These are phyloP conservation scores for Rubia yunnanensis DNA, from an alignment of 257 asterid genomes.

Conservation along the genomic window DNA sequence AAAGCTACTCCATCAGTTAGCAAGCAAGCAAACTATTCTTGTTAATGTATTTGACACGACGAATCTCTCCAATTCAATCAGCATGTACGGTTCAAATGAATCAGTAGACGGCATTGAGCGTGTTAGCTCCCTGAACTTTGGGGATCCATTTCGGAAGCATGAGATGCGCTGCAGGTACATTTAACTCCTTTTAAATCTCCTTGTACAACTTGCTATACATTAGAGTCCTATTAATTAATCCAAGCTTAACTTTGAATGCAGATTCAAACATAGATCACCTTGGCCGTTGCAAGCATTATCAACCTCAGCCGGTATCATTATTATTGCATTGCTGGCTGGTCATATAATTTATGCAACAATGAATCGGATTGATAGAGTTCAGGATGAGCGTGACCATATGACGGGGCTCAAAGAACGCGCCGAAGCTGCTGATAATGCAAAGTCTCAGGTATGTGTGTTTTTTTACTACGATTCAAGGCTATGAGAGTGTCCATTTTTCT, in stretches of 20 bases:
- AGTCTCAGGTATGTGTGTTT: slow-evolving; percentile 56
- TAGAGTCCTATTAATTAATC: neutral
- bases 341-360: slow-evolving; percentile 69
- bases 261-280: slow-evolving; percentile 89
- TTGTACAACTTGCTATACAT: neutral
- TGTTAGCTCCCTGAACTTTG: slow-evolving; percentile 80
- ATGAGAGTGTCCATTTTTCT: slow-evolving; percentile 5
- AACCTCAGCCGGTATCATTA: slow-evolving; percentile 42
- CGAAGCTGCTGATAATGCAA: slow-evolving; percentile 86
- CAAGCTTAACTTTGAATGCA: slow-evolving; percentile 18
- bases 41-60: slow-evolving; percentile 86
- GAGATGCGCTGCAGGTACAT: slow-evolving; percentile 97
- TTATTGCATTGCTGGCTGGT: slow-evolving; percentile 52
- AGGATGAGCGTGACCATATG: slow-evolving; percentile 74
- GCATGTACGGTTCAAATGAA: slow-evolving; percentile 79
- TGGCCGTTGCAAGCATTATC: slow-evolving; percentile 75
- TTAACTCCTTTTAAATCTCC: slow-evolving; percentile 1
- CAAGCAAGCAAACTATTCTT: slow-evolving; percentile 87
- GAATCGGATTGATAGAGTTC: slow-evolving; percentile 75
- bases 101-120: slow-evolving; percentile 41
- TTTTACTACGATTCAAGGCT: neutral
- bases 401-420: slow-evolving; percentile 78
- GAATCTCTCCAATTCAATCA: slow-evolving; percentile 56
- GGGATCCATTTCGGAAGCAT: slow-evolving; percentile 88
- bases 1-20: slow-evolving; percentile 95